Conservation (phyloP, 352 stramenopile species). For the Phytopythium sindhum region DNA sequence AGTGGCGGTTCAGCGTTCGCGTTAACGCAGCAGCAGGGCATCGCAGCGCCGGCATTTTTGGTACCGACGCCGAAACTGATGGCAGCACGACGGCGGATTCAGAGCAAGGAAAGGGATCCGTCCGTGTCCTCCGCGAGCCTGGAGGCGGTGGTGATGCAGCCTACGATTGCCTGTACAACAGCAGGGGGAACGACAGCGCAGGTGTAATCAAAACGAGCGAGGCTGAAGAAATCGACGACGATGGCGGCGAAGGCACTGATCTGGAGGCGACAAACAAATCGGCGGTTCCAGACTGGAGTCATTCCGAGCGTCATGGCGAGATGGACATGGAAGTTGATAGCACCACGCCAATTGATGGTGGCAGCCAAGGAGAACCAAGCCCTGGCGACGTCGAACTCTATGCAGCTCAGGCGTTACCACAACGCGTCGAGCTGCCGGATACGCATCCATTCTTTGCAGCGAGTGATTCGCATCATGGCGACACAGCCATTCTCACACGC, state of each 20-base stretch:
- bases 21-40: conserved; percentile 28
- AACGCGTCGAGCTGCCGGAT: background rate
- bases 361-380: background rate
- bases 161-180: conserved; percentile 29
- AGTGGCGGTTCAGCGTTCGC: conserved; percentile 17
- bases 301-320: background rate
- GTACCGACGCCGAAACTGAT: background rate
- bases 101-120: background rate
- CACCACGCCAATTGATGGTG: background rate
- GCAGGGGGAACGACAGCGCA: background rate
- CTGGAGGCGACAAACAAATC: background rate
- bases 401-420: background rate
- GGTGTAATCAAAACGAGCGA: background rate
- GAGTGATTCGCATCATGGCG: background rate
- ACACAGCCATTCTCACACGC: background rate
- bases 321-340: background rate
- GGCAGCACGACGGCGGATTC: background rate
- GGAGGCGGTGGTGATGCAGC: conserved; percentile 25
- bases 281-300: background rate
- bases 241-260: background rate
- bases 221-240: background rate
- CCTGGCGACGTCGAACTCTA: background rate
- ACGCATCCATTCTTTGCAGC: conserved; percentile 1
- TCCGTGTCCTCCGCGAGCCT: conserved; percentile 38
- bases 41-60: conserved; percentile 19